These are phyloP conservation scores for Penicillium bovifimosum DNA, from an alignment of 495 filamentous ascomycete species.

Conservation along the genomic window DNA sequence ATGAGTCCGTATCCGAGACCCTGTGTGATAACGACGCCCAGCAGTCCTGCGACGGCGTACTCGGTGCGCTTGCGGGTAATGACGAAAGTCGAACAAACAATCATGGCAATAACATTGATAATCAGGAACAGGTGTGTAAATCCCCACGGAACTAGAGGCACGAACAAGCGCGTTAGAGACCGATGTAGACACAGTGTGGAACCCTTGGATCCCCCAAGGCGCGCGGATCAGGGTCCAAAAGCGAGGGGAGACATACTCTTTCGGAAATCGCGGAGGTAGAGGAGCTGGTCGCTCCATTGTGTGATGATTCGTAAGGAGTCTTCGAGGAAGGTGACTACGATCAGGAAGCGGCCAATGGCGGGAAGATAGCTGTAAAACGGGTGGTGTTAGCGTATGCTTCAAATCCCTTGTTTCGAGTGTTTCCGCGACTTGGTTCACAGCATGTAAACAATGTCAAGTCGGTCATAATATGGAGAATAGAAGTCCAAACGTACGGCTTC, in stretches of 20 bases:
- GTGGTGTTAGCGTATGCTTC: slow-evolving; percentile 27
- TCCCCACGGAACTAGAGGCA: slow-evolving; percentile 68
- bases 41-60: slow-evolving; percentile 82
- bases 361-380: slow-evolving; percentile 71
- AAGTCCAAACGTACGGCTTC: slow-evolving; percentile 76
- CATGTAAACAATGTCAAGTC: neutral
- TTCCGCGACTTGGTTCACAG: neutral
- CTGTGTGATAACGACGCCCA: slow-evolving; percentile 90
- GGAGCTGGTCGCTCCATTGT: slow-evolving; percentile 94
- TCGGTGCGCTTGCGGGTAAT: slow-evolving; percentile 89
- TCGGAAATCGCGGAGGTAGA: slow-evolving; percentile 88
- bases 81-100: slow-evolving; percentile 72
- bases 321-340: slow-evolving; percentile 97
- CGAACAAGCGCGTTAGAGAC: slow-evolving; percentile 14
- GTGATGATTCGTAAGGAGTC: slow-evolving; percentile 94
- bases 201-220: neutral
- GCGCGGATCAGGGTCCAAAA: slow-evolving; percentile 6
- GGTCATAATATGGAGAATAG: neutral
- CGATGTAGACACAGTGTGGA: neutral
- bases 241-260: slow-evolving; percentile 56
- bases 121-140: slow-evolving; percentile 93
- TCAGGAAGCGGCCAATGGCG: slow-evolving; percentile 91
- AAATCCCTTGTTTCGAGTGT: slow-evolving; percentile 20
- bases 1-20: slow-evolving; percentile 96
- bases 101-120: slow-evolving; percentile 85